Conservation (phyloP, 495 filamentous ascomycete genomes). For the Chaetomium tenue region DNA sequence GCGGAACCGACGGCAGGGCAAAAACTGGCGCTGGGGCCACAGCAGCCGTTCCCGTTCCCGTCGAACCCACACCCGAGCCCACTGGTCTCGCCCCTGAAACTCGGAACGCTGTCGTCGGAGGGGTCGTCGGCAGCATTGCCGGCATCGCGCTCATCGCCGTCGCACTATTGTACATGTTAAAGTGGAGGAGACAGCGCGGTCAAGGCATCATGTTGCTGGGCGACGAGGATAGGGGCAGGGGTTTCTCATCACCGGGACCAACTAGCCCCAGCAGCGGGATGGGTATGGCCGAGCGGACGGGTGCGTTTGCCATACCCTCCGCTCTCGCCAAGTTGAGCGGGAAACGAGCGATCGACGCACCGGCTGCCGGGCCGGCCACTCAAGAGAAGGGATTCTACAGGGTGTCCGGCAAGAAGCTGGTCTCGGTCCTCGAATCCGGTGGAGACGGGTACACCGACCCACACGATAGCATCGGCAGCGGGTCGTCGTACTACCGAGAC, state of each 20-base stretch:
- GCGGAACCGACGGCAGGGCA: constrained; percentile 16
- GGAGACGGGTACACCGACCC: constrained; percentile 69
- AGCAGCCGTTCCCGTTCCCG: constrained; percentile 2
- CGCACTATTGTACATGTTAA: constrained; percentile 53
- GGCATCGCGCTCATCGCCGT: constrained; percentile 59
- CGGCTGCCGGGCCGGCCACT: constrained; percentile 42
- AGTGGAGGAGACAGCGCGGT: constrained; percentile 53
- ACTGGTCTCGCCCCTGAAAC: constrained; percentile 34
- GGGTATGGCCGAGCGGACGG: constrained; percentile 52
- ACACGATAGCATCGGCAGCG: constrained; percentile 47
- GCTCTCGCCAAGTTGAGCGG: constrained; percentile 51
- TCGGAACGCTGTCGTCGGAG: constrained; percentile 54
- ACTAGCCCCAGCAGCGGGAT: constrained; percentile 15
- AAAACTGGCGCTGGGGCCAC: constrained; percentile 13
- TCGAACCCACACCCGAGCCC: constrained; percentile 10
- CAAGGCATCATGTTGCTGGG: constrained; percentile 35
- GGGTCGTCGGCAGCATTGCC: constrained; percentile 64
- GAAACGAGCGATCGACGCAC: constrained; percentile 50
- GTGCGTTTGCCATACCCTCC: constrained; percentile 55
- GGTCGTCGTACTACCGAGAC: constrained; percentile 50
- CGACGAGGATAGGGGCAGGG: constrained; percentile 29
- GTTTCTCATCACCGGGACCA: constrained; percentile 22
- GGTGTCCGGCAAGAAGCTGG: constrained; percentile 70
- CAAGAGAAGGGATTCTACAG: constrained; percentile 50
- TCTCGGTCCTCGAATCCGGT: constrained; percentile 64